phyloP scores from a whole-genome alignment of 2,329 filamentous ascomycete species.

The Davidsoniella neocaledoniae region DNA sequence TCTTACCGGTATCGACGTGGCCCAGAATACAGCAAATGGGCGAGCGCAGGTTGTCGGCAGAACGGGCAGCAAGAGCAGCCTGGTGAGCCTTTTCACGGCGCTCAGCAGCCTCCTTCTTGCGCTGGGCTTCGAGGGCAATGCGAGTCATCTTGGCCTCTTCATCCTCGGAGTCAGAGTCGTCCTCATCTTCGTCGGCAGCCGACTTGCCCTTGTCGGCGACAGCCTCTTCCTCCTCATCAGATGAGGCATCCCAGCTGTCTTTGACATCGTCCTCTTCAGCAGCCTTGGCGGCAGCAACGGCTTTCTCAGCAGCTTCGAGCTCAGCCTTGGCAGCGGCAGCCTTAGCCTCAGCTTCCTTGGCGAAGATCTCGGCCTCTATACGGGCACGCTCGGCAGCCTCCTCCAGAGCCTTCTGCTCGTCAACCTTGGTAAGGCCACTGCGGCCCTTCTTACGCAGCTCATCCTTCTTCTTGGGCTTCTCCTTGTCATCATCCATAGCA shows the following conservation, averaged over 20 bases:
- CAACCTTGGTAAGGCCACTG: slow-evolving; percentile 22
- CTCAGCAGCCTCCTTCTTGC: slow-evolving; percentile 78
- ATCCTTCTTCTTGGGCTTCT: slow-evolving; percentile 50
- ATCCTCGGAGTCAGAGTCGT: slow-evolving; percentile 39
- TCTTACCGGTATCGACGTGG: slow-evolving; percentile 99
- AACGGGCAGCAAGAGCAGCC: slow-evolving; percentile 77
- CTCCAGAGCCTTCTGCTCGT: slow-evolving; percentile 62
- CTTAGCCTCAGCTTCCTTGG: slow-evolving; percentile 45
- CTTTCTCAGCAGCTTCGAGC: slow-evolving; percentile 36
- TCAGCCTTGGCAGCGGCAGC: slow-evolving; percentile 40
- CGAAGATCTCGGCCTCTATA: slow-evolving; percentile 48
- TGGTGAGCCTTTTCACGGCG: slow-evolving; percentile 80
- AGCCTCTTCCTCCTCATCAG: slow-evolving; percentile 46
- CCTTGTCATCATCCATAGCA: slow-evolving; percentile 32
- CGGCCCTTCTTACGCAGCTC: slow-evolving; percentile 69
- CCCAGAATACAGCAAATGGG: slow-evolving; percentile 99
- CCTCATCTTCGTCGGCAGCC: slow-evolving; percentile 16
- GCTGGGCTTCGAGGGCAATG: slow-evolving; percentile 52
- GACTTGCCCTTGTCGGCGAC: slow-evolving; percentile 23
- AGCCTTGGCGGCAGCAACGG: slow-evolving; percentile 35
- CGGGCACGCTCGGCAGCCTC: slow-evolving; percentile 61
- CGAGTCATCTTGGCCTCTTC: slow-evolving; percentile 63
- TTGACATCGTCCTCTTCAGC: slow-evolving; percentile 69
- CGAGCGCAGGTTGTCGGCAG: slow-evolving; percentile 85
- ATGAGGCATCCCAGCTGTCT: slow-evolving; percentile 87